phyloP scores from a whole-genome alignment of 495 filamentous ascomycete genomes.

The Neurospora sp. region DNA sequence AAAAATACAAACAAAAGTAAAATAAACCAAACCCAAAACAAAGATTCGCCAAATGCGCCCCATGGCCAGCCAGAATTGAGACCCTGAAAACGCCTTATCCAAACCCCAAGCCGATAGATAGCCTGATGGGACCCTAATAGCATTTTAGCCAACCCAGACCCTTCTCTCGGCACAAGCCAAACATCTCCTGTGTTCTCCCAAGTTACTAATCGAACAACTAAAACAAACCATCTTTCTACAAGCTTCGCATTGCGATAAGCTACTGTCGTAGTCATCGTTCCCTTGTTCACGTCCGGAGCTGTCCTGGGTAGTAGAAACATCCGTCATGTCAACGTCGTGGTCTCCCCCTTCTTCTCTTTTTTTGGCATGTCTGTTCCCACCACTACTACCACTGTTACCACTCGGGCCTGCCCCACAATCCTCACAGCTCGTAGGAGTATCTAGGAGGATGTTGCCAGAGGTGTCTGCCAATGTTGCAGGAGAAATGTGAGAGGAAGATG shows the following conservation, averaged over 20 bases:
- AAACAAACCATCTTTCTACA: slow-evolving; percentile 40
- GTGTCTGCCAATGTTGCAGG: not conserved
- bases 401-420: slow-evolving; percentile 29
- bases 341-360: not conserved
- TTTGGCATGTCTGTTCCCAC: not conserved
- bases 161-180: slow-evolving; percentile 30
- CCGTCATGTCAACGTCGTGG: slow-evolving; percentile 20
- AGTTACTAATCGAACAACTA: slow-evolving; percentile 37
- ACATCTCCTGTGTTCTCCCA: slow-evolving; percentile 35
- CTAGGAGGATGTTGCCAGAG: not conserved
- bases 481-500: slow-evolving; percentile 5
- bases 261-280: slow-evolving; percentile 9
- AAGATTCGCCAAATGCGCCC: not conserved
- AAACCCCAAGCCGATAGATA: not conserved
- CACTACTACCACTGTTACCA: not conserved
- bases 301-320: slow-evolving; percentile 3
- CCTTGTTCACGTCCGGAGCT: slow-evolving; percentile 10
- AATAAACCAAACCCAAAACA: not conserved
- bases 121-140: slow-evolving; percentile 13
- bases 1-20: not conserved
- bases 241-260: slow-evolving; percentile 16
- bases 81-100: not conserved
- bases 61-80: not conserved
- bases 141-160: slow-evolving; percentile 9
- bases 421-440: slow-evolving; percentile 26